These are phyloP conservation scores for Podospora pseudocomata DNA, from an alignment of 495 filamentous ascomycete species.

Conservation along the genomic window DNA sequence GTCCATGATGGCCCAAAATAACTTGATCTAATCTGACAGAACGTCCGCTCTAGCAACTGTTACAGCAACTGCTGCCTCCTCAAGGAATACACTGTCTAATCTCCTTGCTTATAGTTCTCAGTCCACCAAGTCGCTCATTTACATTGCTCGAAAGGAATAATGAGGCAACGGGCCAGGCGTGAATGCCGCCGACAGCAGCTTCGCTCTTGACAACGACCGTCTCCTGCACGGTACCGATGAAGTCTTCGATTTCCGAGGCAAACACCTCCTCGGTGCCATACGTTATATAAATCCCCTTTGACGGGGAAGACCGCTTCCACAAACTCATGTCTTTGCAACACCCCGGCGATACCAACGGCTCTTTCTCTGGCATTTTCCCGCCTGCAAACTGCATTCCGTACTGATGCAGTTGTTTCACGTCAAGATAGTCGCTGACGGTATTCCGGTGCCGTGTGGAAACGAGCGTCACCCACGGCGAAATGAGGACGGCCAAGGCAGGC, in stretches of 20 bases:
- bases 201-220: constrained; percentile 42
- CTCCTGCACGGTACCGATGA: constrained; percentile 47
- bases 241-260: constrained; percentile 55
- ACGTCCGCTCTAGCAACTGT: constrained; percentile 6
- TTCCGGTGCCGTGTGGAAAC: constrained; percentile 53
- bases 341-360: constrained; percentile 64
- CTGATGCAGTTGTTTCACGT: constrained; percentile 49
- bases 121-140: constrained; percentile 54
- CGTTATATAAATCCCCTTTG: constrained; percentile 56
- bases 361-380: constrained; percentile 37
- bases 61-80: not conserved
- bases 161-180: constrained; percentile 74
- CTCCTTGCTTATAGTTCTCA: constrained; percentile 52
- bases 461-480: constrained; percentile 60
- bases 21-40: constrained; percentile 57
- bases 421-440: constrained; percentile 60
- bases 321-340: constrained; percentile 56
- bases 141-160: constrained; percentile 59
- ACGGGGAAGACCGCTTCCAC: constrained; percentile 61
- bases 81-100: constrained; percentile 39
- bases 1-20: constrained; percentile 45
- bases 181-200: constrained; percentile 60
- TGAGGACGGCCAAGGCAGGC: constrained; percentile 52
- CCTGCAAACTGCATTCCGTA: constrained; percentile 66
- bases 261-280: constrained; percentile 73